Evolutionary conservation across 2,329 filamentous ascomycete genomes (phyloP).

Genomic region (Peltaster fructicola): DNA sequence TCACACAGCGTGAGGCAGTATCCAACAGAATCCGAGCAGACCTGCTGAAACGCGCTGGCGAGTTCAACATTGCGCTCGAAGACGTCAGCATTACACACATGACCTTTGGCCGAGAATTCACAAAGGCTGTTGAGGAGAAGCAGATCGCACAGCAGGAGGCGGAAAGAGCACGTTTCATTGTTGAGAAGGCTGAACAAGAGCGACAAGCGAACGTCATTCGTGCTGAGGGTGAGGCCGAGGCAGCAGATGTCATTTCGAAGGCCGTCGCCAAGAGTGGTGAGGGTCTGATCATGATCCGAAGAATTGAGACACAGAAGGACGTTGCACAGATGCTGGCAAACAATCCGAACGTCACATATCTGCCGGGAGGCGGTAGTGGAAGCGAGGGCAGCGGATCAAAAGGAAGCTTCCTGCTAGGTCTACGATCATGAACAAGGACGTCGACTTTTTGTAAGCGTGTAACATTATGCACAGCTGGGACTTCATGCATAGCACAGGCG

Average conservation of each 20-base stretch:
- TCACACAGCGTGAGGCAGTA: constrained; percentile 95
- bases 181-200: constrained; percentile 97
- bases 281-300: constrained; percentile 84
- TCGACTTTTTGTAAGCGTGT: no score
- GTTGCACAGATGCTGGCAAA: constrained; percentile 76
- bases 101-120: constrained; percentile 99
- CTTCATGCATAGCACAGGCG: no score
- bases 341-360: constrained; percentile 92
- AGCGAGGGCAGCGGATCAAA: constrained; percentile 27
- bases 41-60: constrained; percentile 75
- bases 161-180: constrained; percentile 93
- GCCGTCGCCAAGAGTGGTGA: constrained; percentile 87
- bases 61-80: constrained; percentile 98
- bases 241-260: constrained; percentile 84
- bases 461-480: no score
- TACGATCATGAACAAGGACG: constrained; percentile 37
- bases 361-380: constrained; percentile 50
- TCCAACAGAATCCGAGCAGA: constrained; percentile 86
- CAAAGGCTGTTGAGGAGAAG: constrained; percentile 97
- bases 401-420: constrained; percentile 48
- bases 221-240: constrained; percentile 94
- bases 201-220: constrained; percentile 96
- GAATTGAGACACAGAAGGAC: constrained; percentile 92
- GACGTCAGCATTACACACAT: constrained; percentile 99
- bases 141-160: constrained; percentile 99